phyloP scores from a whole-genome alignment of 495 filamentous ascomycete species.

The Lophium mytilinum region DNA sequence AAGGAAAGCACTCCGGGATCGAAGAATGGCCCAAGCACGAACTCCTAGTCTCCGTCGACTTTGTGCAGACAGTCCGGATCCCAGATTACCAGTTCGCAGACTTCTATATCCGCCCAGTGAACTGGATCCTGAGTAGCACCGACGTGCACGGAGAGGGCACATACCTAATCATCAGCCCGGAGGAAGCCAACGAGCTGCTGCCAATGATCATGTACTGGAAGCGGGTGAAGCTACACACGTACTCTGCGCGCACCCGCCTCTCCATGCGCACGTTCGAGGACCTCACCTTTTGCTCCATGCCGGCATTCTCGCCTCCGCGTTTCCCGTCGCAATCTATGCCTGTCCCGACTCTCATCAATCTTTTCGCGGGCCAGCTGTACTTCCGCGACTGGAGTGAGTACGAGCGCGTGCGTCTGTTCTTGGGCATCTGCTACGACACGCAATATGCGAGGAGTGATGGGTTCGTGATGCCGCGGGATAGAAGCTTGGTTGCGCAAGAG shows the following conservation, averaged over 20 bases:
- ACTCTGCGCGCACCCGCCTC: slow-evolving; percentile 46
- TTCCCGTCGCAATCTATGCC: neutral
- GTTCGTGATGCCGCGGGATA: neutral
- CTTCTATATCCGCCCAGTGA: slow-evolving; percentile 47
- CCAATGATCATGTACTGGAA: slow-evolving; percentile 30
- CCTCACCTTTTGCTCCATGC: slow-evolving; percentile 35
- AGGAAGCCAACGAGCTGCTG: slow-evolving; percentile 51
- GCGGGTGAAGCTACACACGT: slow-evolving; percentile 46
- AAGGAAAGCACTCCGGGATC: slow-evolving; percentile 25
- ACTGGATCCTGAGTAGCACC: slow-evolving; percentile 43
- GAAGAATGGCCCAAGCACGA: slow-evolving; percentile 32
- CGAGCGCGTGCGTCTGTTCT: neutral
- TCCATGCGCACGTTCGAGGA: slow-evolving; percentile 29
- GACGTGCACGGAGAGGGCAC: slow-evolving; percentile 8
- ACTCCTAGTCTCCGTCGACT: slow-evolving; percentile 51
- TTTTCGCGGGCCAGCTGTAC: slow-evolving; percentile 2
- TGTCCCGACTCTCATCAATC: neutral
- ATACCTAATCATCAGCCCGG: slow-evolving; percentile 54
- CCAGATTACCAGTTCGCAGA: slow-evolving; percentile 29
- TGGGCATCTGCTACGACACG: neutral
- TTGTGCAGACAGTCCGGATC: slow-evolving; percentile 41
- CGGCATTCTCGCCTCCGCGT: neutral
- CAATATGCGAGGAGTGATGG: neutral
- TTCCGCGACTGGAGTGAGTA: neutral
- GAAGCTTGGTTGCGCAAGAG: neutral